A percentile compares a stretch with the other conserved stretches of the same genome.
These are phyloP conservation scores for Chimonanthus salicifolius DNA, from an alignment of 164 flowering plant genomes.

Conservation along the genomic window DNA sequence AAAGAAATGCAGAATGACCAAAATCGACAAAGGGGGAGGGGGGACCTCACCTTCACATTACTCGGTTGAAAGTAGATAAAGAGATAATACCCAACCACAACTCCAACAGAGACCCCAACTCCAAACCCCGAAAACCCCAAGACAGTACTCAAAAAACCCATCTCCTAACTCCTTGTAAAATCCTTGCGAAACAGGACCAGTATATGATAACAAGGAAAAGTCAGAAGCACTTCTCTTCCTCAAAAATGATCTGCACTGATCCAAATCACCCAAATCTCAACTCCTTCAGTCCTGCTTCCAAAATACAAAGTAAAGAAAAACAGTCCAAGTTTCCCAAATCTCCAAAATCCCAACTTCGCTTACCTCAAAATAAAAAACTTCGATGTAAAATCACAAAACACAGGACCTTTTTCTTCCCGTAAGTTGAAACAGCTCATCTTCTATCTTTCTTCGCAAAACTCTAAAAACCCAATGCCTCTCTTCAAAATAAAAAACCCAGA, in stretches of 20 bases:
- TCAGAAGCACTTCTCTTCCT: not conserved
- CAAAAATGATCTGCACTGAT: not conserved
- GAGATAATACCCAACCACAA: constrained; percentile 48
- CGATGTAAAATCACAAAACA: not conserved
- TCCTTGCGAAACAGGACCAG: not conserved
- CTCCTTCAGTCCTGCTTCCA: not conserved
- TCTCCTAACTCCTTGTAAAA: constrained; percentile 12
- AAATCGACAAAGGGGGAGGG: not conserved
- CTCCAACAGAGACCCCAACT: constrained; percentile 44
- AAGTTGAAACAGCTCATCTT: not conserved
- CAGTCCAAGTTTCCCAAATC: not conserved
- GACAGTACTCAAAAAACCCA: constrained; percentile 45
- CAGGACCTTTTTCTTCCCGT: not conserved
- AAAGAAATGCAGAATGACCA: not conserved
- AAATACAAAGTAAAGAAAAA: no score
- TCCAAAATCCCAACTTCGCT: not conserved
- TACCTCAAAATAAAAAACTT: not conserved
- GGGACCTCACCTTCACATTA: constrained; percentile 45
- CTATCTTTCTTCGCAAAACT: no score
- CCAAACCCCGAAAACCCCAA: constrained; percentile 54
- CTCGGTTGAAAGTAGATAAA: constrained; percentile 51
- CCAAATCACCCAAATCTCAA: not conserved
- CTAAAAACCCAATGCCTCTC: no score
- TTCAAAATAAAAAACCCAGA: not conserved
- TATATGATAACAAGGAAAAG: not conserved